These are phyloP conservation scores for Talaromyces sp. DNA, from an alignment of 2,329 filamentous ascomycete genomes.

Conservation along the genomic window DNA sequence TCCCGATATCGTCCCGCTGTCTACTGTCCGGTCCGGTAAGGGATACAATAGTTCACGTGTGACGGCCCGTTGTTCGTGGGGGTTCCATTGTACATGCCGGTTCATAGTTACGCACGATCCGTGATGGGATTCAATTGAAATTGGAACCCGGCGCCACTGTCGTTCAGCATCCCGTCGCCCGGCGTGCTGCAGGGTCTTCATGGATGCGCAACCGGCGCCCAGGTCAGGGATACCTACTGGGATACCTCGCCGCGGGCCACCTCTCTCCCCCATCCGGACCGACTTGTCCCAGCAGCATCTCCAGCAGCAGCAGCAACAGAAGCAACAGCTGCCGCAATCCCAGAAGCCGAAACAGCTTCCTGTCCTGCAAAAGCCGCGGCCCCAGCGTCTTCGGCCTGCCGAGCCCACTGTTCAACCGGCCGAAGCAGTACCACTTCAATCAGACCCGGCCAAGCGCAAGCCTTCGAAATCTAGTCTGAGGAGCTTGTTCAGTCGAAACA, in stretches of 20 bases:
- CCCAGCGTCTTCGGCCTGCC: constrained; percentile 28
- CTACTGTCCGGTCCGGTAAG: background rate
- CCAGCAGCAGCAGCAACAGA: constrained; percentile 12
- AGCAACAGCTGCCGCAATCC: constrained; percentile 20
- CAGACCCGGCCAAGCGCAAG: constrained; percentile 25
- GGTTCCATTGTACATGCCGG: background rate
- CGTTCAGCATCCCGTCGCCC: background rate
- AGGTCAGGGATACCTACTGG: constrained; percentile 22
- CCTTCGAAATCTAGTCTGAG: constrained; percentile 33
- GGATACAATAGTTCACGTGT: background rate
- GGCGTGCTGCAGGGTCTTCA: constrained; percentile 5
- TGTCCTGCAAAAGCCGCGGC: constrained; percentile 14
- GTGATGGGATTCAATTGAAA: background rate
- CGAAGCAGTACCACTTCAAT: constrained; percentile 27
- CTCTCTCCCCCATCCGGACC: constrained; percentile 31
- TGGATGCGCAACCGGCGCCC: constrained; percentile 11
- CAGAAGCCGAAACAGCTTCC: constrained; percentile 19
- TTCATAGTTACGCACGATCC: background rate
- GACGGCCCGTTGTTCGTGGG: background rate
- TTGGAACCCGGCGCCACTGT: background rate
- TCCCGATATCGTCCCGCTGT: background rate
- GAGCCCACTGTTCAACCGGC: constrained; percentile 22
- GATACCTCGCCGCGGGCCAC: constrained; percentile 33
- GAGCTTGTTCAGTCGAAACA: constrained; percentile 32
- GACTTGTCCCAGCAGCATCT: constrained; percentile 29